Evolutionary conservation across 805 yeast genomes (phyloP), one percentile per base, ranked within the genome.

Genomic region (Metschnikowia continentalis): DNA sequence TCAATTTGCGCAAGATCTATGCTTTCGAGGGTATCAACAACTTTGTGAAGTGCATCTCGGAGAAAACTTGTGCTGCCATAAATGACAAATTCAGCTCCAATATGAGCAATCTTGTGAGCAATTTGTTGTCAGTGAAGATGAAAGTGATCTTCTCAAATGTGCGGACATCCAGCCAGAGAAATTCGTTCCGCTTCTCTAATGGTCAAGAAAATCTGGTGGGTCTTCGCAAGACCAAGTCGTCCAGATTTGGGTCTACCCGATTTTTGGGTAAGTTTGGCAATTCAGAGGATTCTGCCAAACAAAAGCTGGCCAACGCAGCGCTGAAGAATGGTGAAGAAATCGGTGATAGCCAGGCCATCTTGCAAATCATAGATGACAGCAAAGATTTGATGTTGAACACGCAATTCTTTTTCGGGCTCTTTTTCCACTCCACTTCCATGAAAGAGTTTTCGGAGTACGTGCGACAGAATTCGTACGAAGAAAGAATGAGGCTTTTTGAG

Each of bases 1-100:
- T 50, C 15, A 68, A 53, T 59, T 66, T 64, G 54, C 71, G 59
- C 56, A 62, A 63, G 22, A 64, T 58, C 19, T 56, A 62, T 23
- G 62, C 67, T 2, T 72, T 67, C 52, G 58, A 69, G 2, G 69
- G 75, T 2, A 55, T 73, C 13, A 64, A 72, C 5, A 67, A 55
- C 52, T 73, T 85, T 60, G 75, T 85, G 20, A 86, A 83, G 54
- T 81, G 80, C 46, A 70, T 81, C 3, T 80, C 86, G 2, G 65
- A 68, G 0, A 66, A 65, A 2, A 76, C 78, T 4, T 87, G 77
- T 63, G 53, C 62, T 7, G 69, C 67, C n/a, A 78, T 83, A 50
- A 70, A 69, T 23, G 73, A 73, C 11, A 74, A 67, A 53, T 66
- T 83, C 42, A 72, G 71, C 35, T 52, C 60, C 39, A 55, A 52